A percentile compares a stretch with the other conserved stretches of the same genome.
phyloP scores from a whole-genome alignment of 495 filamentous ascomycete genomes.

The Lepidopterella palustris region DNA sequence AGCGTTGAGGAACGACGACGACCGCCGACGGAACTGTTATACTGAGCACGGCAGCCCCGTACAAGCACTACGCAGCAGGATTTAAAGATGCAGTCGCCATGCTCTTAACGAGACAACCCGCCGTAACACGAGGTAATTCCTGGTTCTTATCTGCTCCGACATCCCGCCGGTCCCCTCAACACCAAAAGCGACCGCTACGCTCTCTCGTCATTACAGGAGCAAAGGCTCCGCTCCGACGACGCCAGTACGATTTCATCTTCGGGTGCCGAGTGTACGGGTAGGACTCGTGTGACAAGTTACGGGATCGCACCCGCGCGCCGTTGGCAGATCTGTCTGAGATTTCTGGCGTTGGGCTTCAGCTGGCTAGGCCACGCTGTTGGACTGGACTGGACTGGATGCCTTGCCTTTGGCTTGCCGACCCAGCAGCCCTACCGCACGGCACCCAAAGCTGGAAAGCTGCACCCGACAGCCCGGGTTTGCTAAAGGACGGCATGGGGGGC shows the following conservation, averaged over 20 bases:
- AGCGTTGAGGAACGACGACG: no score
- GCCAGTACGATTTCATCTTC: not conserved
- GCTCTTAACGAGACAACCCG: no score
- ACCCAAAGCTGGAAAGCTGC: not conserved
- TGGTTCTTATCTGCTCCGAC: no score
- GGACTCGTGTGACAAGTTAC: not conserved
- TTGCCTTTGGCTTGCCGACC: conserved; percentile 5
- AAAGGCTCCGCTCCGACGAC: not conserved
- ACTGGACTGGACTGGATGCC: not conserved
- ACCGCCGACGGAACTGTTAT: no score
- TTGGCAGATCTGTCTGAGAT: not conserved
- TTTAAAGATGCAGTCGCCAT: no score
- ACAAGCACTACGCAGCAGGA: no score
- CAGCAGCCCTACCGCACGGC: no score
- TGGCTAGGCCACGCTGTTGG: no score
- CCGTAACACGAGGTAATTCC: no score
- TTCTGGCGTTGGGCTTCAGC: no score
- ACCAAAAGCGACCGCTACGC: not conserved
- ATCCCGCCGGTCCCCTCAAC: not conserved
- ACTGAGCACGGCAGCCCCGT: no score
- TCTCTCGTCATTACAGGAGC: no score
- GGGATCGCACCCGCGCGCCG: not conserved
- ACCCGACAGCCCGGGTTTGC: conserved; percentile 5
- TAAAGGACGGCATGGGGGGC: not conserved
- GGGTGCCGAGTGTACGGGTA: not conserved